Conservation (phyloP, 169 alveolate species). For the Eimeria sp. region DNA sequence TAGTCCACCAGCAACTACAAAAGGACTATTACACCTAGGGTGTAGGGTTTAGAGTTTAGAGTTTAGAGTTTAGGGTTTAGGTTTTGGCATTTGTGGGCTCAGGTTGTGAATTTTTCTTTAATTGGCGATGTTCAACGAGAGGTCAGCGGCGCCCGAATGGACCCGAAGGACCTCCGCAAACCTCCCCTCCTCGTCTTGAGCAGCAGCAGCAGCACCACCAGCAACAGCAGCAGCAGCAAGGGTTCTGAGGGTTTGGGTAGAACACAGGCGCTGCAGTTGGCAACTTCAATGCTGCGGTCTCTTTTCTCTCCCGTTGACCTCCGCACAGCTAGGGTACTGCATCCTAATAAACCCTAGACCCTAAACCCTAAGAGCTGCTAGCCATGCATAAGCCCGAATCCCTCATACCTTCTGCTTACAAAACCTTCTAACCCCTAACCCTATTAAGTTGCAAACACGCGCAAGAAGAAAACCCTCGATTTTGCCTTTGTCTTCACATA, state of each 20-base stretch:
- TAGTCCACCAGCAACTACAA: not conserved
- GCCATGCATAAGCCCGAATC: too few relatives aligned
- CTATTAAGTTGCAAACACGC: not conserved
- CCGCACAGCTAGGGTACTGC: slow-evolving; percentile 6
- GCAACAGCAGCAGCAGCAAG: slow-evolving; percentile 8
- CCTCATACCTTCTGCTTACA: too few relatives aligned
- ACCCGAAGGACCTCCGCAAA: slow-evolving; percentile 82
- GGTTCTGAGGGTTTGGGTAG: not conserved
- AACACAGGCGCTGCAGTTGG: slow-evolving; percentile 67
- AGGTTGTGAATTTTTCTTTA: slow-evolving; percentile 79
- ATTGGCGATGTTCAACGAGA: slow-evolving; percentile 84
- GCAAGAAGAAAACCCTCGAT: not conserved
- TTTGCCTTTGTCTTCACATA: not conserved
- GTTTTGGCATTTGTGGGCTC: slow-evolving; percentile 8
- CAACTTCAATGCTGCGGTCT: slow-evolving; percentile 79
- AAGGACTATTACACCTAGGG: not conserved
- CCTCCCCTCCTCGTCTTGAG: not conserved
- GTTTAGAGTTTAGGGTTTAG: slow-evolving; percentile 36
- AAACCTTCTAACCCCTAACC: not conserved
- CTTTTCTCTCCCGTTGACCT: slow-evolving; percentile 85
- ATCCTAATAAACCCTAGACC: not conserved
- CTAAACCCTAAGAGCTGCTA: not conserved
- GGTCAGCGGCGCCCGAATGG: slow-evolving; percentile 77
- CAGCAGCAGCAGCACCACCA: slow-evolving; percentile 38
- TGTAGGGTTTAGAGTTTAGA: not conserved